Evolutionary conservation across 495 filamentous ascomycete species (phyloP).

Genomic region (Aspergillus bridgeri): DNA sequence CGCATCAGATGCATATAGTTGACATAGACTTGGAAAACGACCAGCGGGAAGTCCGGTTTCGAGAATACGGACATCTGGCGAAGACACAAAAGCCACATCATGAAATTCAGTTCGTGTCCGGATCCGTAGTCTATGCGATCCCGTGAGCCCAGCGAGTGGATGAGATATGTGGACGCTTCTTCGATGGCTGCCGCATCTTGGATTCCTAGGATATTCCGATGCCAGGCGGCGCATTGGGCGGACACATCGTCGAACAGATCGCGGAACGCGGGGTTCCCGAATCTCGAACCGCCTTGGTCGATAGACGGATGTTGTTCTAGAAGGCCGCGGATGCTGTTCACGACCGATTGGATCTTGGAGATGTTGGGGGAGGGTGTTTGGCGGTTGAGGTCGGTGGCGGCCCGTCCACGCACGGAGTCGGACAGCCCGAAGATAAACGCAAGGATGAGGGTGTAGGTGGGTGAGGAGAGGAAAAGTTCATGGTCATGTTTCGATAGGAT

Average conservation of each 20-base stretch:
- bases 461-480: slow-evolving; percentile 72
- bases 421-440: slow-evolving; percentile 84
- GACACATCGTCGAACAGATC: slow-evolving; percentile 72
- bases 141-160: slow-evolving; percentile 79
- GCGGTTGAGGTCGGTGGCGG: slow-evolving; percentile 62
- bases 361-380: slow-evolving; percentile 54
- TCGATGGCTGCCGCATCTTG: slow-evolving; percentile 51
- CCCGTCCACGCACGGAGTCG: slow-evolving; percentile 72
- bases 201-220: slow-evolving; percentile 48
- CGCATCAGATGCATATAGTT: slow-evolving; percentile 80
- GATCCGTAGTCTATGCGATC: slow-evolving; percentile 95
- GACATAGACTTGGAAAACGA: slow-evolving; percentile 75
- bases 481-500: slow-evolving; percentile 82
- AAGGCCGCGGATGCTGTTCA: slow-evolving; percentile 62
- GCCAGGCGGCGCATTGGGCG: slow-evolving; percentile 40
- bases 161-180: slow-evolving; percentile 77
- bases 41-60: slow-evolving; percentile 59
- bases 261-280: slow-evolving; percentile 91
- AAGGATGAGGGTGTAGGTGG: slow-evolving; percentile 71
- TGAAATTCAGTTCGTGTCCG: slow-evolving; percentile 94
- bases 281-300: slow-evolving; percentile 82
- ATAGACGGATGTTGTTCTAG: slow-evolving; percentile 68
- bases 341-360: slow-evolving; percentile 61
- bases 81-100: slow-evolving; percentile 89
- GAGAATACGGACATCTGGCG: slow-evolving; percentile 71